Conservation (phyloP, 2,329 filamentous ascomycete genomes). For the Exophiala calicioides region DNA sequence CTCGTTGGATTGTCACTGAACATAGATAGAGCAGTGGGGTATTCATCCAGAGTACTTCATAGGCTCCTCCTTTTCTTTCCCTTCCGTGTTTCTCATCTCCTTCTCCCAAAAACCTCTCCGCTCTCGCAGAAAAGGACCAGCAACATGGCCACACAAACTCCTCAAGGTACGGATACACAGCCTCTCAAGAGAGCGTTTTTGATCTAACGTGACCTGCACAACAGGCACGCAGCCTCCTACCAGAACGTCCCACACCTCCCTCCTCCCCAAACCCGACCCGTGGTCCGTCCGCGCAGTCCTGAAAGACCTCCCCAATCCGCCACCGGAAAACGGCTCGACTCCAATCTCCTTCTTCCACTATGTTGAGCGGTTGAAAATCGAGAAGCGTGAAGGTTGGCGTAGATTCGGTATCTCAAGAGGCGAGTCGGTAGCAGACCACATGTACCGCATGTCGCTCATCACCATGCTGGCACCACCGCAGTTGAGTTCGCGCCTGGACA, state of each 20-base stretch:
- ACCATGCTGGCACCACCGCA: constrained; percentile 84
- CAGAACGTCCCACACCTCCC: constrained; percentile 25
- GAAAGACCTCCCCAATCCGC: constrained; percentile 62
- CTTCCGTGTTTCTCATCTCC: too few relatives aligned
- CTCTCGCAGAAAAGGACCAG: too few relatives aligned
- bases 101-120: too few relatives aligned
- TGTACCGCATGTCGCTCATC: constrained; percentile 99
- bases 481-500: constrained; percentile 70
- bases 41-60: not conserved
- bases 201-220: constrained; percentile 1
- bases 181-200: not conserved
- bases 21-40: not conserved
- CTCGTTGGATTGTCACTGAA: constrained; percentile 5
- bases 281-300: constrained; percentile 56
- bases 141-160: too few relatives aligned
- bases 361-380: constrained; percentile 91
- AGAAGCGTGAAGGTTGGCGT: constrained; percentile 92
- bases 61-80: not conserved
- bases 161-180: too few relatives aligned
- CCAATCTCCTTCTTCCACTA: constrained; percentile 93
- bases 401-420: constrained; percentile 74
- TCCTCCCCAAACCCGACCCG: constrained; percentile 29
- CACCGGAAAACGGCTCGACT: constrained; percentile 63
- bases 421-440: constrained; percentile 96
- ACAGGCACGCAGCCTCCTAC: constrained; percentile 5